Percentiles rank a stretch among this genome's conserved stretches.
Evolutionary conservation across 73 alveolate species (phyloP).

Genomic region (Paramecium bursaria): DNA sequence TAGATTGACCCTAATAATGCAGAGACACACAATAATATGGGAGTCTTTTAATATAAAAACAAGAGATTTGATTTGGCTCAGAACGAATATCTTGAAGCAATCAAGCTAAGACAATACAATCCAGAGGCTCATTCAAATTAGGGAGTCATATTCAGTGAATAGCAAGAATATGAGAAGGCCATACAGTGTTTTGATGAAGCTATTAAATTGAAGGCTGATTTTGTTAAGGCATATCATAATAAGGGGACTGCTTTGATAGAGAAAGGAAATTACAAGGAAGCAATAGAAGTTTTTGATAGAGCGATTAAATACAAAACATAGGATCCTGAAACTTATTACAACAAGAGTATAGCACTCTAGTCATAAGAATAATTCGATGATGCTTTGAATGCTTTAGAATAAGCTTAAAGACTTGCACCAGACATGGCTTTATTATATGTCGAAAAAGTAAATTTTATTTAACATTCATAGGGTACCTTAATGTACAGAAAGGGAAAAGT

Average conservation of each 20-base stretch:
- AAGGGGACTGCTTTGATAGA: constrained; percentile 55
- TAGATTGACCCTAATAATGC: constrained; percentile 35
- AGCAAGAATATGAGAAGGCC: constrained; percentile 8
- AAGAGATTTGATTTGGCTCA: constrained; percentile 30
- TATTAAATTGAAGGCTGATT: constrained; percentile 47
- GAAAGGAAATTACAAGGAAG: constrained; percentile 45
- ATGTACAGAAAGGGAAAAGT: constrained; percentile 61
- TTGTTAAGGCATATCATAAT: constrained; percentile 62
- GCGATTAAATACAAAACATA: constrained; percentile 34
- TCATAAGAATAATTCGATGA: constrained; percentile 47
- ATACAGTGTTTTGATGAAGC: constrained; percentile 65
- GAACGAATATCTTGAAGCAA: constrained; percentile 43
- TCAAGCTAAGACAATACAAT: constrained; percentile 26
- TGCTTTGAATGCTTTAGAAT: constrained; percentile 49
- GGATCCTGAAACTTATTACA: constrained; percentile 56
- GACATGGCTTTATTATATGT: constrained; percentile 56
- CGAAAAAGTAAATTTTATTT: neutral
- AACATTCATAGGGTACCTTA: constrained; percentile 25
- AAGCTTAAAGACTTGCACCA: constrained; percentile 39
- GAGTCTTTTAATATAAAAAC: constrained; percentile 33
- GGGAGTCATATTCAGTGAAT: constrained; percentile 42
- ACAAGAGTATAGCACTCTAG: constrained; percentile 40
- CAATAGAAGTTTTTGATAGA: constrained; percentile 44
- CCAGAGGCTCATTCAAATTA: constrained; percentile 57
- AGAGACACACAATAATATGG: constrained; percentile 50